Conservation (phyloP, 1,284 basidiomycete species). For the Testicularia cyperi region DNA sequence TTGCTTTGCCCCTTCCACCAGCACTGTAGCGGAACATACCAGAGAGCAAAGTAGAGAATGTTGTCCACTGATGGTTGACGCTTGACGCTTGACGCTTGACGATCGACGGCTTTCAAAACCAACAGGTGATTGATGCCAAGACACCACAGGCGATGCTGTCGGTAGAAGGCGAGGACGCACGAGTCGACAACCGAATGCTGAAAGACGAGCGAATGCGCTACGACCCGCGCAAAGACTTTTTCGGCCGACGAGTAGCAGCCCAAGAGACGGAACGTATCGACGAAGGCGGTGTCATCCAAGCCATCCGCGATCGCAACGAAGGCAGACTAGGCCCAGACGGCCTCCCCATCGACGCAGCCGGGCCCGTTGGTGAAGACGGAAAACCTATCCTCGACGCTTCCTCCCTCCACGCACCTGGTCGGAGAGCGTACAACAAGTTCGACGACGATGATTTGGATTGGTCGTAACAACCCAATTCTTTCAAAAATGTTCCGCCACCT, state of each 20-base stretch:
- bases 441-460: slow-evolving; percentile 54
- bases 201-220: slow-evolving; percentile 71
- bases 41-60: too few relatives aligned
- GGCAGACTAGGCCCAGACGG: slow-evolving; percentile 35
- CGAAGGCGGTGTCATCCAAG: slow-evolving; percentile 49
- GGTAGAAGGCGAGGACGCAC: slow-evolving; percentile 85
- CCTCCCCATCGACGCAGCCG: slow-evolving; percentile 12
- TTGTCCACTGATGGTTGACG: too few relatives aligned
- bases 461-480: too few relatives aligned
- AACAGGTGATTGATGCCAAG: slow-evolving; percentile 87
- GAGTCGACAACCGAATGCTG: slow-evolving; percentile 78
- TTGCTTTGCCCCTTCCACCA: too few relatives aligned
- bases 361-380: slow-evolving; percentile 15
- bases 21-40: too few relatives aligned
- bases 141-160: slow-evolving; percentile 80
- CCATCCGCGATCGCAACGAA: slow-evolving; percentile 37
- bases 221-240: slow-evolving; percentile 65
- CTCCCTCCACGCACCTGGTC: slow-evolving; percentile 1
- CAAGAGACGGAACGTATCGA: slow-evolving; percentile 49
- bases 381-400: slow-evolving; percentile 16
- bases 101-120: neutral
- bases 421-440: slow-evolving; percentile 26
- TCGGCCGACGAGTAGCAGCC: slow-evolving; percentile 52
- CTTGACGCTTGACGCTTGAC: too few relatives aligned
- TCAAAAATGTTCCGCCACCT: too few relatives aligned